Conservation (phyloP, 2,329 filamentous ascomycete species). For the Periconia digitata region DNA sequence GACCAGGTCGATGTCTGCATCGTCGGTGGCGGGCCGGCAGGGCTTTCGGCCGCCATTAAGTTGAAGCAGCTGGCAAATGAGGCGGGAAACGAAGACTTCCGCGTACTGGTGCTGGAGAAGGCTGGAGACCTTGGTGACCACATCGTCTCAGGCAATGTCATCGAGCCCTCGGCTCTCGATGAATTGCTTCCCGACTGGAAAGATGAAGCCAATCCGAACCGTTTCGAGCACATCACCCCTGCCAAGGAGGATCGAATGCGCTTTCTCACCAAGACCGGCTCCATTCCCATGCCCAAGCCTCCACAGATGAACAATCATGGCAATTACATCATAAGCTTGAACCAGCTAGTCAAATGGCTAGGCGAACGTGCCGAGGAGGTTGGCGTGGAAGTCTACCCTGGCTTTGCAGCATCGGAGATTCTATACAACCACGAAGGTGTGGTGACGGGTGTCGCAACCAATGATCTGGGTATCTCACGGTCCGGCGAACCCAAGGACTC, state of each 20-base stretch:
- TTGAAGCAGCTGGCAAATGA: conserved; percentile 95
- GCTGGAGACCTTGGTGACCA: conserved; percentile 93
- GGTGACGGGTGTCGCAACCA: conserved; percentile 92
- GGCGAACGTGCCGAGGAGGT: conserved; percentile 95
- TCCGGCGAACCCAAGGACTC: conserved; percentile 83
- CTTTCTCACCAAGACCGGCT: conserved; percentile 79
- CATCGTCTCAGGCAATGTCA: conserved; percentile 92
- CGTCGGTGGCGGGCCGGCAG: conserved; percentile 92
- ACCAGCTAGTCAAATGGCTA: conserved; percentile 94
- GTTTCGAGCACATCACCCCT: conserved; percentile 85
- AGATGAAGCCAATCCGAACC: conserved; percentile 79
- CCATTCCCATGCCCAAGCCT: conserved; percentile 81
- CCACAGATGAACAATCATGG: conserved; percentile 98
- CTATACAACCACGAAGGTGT: conserved; percentile 84
- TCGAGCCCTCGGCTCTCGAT: conserved; percentile 83
- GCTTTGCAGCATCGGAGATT: conserved; percentile 92
- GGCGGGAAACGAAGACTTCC: conserved; percentile 92
- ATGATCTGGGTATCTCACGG: conserved; percentile 83
- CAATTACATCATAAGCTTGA: conserved; percentile 96
- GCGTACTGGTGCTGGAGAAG: conserved; percentile 91
- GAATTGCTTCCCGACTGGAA: conserved; percentile 95
- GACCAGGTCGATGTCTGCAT: conserved; percentile 97
- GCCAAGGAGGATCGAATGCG: conserved; percentile 86
- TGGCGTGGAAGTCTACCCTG: conserved; percentile 93
- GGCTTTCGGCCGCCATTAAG: conserved; percentile 87